Evolutionary conservation across 495 filamentous ascomycete genomes (phyloP), one percentile per base, ranked within the genome.

Genomic region (Elaphomyces granulatus): DNA sequence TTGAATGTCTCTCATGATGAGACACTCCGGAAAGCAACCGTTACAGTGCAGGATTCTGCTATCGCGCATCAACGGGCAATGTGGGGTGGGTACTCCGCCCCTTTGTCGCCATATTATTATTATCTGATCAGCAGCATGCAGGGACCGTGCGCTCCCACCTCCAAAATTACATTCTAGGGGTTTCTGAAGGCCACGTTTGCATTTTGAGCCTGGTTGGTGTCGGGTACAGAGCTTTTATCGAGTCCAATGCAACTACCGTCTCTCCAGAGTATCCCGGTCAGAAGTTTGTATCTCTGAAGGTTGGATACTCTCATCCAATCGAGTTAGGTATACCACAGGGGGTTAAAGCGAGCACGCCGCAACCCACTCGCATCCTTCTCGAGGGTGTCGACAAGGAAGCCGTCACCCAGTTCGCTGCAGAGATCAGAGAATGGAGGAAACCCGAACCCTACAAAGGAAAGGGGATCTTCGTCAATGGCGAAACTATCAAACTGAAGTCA

Each of bases 361-460:
- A 90, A 55, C 87, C 90, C n/a, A 98, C 90, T 9, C 72, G 88
- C 42, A 87, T 98, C 39, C 59, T 98, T 42, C 63, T 98, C 35
- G 86, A 98, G 65, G 83, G 90, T 17, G 64, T 75, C 12, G 75
- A 96, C 56, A 87, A 83, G 64, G 74, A 87, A 47, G 67, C 78
- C 32, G 77, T 98, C 45, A 88, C 83, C 64, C 72, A 81, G 46
- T 94, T 95, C 56, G 92, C 90, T 16, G 88, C 92, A 2, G 69
- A 76, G 53, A 88, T 98, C 43, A 66, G 84, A 42, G 72, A 63
- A 52, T 98, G 90, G 90, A 77, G 92, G 59, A 70, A 66, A 44
- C 90, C 90, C 30, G 90, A 98, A 61, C 90, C 92, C 37, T 98
- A 96, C 63, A 98, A 98, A 77, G 90, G 90, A 39, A 95, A 98